Base-by-base conservation (phyloP, 306 rosid species). In the Acacia crassicarpa region DNA sequence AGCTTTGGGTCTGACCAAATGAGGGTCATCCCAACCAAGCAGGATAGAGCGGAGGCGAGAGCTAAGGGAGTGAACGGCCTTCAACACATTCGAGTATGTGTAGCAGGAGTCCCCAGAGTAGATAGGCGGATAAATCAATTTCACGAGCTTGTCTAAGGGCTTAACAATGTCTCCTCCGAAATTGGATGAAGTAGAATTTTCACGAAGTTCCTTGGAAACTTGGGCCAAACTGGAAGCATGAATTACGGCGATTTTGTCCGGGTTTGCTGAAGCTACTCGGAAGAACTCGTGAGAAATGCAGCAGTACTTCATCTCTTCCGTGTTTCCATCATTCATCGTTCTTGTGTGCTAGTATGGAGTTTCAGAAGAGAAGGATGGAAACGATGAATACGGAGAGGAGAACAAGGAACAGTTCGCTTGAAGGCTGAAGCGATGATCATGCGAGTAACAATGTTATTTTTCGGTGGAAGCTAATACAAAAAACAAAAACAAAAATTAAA, bases 261-360 rank as follows among this genome's bases (percentile, higher is more conserved):
- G 91, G 87, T 95, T 86, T 9, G 38, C 25, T 30, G 88, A 83
- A 6, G 97, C 94, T 6, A 72, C 78, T 49, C 75, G 83, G 46
- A 81, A 86, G 87, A 95, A 93, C 68, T 84, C 80, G 85, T 93
- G 98, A 6, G 94, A 91, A 43, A 93, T 77, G 86, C 98, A 94
- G 87, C 94, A 85, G 14, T 41, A 74, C 8, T n/a, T 56, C 19
- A 33, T 41, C 44, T 80, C 58, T 23, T 25, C 19, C 19, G 3
- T 58, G 85, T 75, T 71, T 48, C 46, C 83, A 4, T 86, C 11
- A 63, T 59, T 81, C 85, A 84, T 83, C 59, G n/a, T 62, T 38
- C 63, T 63, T 17, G 51, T 43, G 70, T 20, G 40, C 69, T 44
- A 3, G 40, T 9, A 4, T 5, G 8, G 33, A 43, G 17, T 69